phyloP scores from a whole-genome alignment of 257 asterid species.

The Nicotiana otophora region DNA sequence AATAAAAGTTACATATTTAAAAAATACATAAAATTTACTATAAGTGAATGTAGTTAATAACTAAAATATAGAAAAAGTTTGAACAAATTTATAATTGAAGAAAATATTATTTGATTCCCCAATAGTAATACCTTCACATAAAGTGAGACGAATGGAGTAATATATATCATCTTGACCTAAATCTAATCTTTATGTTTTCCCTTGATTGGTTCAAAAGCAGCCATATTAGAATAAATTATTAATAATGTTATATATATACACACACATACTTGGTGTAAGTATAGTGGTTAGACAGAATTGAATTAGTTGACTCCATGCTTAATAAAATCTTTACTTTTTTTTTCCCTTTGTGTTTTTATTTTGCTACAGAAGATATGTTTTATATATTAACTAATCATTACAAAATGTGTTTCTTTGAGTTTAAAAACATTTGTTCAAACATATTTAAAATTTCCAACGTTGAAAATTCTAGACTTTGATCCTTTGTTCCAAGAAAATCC shows the following conservation, averaged over 20 bases:
- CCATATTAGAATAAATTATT: neutral
- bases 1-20: neutral
- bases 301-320: too few relatives aligned
- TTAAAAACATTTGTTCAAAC: neutral
- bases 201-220: neutral
- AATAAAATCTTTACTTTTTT: neutral
- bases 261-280: neutral
- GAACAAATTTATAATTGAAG: neutral
- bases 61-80: neutral
- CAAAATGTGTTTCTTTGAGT: neutral
- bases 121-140: neutral
- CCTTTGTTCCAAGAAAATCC: neutral
- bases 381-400: too few relatives aligned
- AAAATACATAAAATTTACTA: neutral
- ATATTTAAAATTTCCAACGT: neutral
- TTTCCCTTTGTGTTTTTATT: neutral
- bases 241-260: too few relatives aligned
- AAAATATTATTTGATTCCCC: neutral
- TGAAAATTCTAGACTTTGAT: neutral
- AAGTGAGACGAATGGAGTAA: neutral
- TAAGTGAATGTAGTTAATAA: neutral
- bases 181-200: neutral
- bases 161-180: neutral
- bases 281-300: neutral
- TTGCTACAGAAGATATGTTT: too few relatives aligned